Base-by-base conservation (phyloP, 148 eudicot genomes). In the Beta vulgaris region DNA sequence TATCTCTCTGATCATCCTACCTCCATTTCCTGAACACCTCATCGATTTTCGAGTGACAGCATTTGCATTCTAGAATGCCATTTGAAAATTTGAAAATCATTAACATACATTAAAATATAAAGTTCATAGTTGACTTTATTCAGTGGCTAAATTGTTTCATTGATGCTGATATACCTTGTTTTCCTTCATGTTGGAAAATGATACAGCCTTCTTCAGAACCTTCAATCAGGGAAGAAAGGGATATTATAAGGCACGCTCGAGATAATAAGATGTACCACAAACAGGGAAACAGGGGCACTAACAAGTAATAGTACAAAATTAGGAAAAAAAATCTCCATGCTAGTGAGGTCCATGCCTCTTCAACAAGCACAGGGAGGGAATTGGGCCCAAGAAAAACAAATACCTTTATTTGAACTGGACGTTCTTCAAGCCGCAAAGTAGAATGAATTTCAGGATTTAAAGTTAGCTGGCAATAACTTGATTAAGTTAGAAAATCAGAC, bases 391-490 rank as follows among this genome's bases (percentile, higher is more conserved):
- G 54, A 10, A 18, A 36, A 59, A 73, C 71, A 75, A 25, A 34
- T 76, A 89, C 97, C 93, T 86, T 82, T 7, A 55, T 59, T 26
- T 72, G 68, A 40, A 46, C 54, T 69, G 67, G 79, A 72, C 84
- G 77, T 66, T 86, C 43, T 49, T 67, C 66, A 54, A 57, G 72
- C 48, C 42, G 12, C 1, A 60, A 75, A 55, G 72, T 35, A 13
- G 48, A 40, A 49, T 85, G 82, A 26, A 63, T 67, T 78, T 76
- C 77, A 42, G 91, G 81, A 77, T 74, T 73, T 62, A 91, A 77
- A 54, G 91, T 86, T 65, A 91, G 69, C 97, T 91, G 86, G 54
- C 19, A 70, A 42, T 26, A 63, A 26, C 51, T n/a, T n/a, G n/a
- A 76, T 62, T 16, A 39, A 26, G 19, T 51, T 32, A 29, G 29